These are phyloP conservation scores for Trichoderma sp. DNA, from an alignment of 2,329 filamentous ascomycete species.

Conservation along the genomic window DNA sequence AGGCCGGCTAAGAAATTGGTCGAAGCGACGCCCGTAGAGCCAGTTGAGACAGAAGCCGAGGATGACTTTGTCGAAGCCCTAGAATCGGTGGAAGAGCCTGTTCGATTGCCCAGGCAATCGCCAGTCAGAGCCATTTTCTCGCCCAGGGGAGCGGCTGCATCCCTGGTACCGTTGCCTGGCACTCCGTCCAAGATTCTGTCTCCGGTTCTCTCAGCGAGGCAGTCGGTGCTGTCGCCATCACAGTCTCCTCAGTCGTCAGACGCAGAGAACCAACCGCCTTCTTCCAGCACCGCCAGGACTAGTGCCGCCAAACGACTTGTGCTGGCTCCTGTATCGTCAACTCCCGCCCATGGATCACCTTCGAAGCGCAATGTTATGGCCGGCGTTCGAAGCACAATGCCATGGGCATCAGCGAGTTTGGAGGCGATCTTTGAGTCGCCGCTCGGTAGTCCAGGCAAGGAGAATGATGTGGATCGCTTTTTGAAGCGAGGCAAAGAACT, in stretches of 20 bases:
- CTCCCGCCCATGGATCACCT: constrained; percentile 54
- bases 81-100: constrained; percentile 20
- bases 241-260: constrained; percentile 73
- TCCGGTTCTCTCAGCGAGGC: constrained; percentile 48
- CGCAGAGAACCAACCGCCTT: constrained; percentile 75
- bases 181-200: constrained; percentile 44
- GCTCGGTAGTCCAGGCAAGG: constrained; percentile 44
- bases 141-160: not conserved
- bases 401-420: constrained; percentile 74
- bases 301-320: constrained; percentile 45
- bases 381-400: constrained; percentile 53
- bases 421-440: constrained; percentile 63
- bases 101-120: not conserved
- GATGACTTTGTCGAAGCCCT: not conserved
- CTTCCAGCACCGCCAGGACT: constrained; percentile 55
- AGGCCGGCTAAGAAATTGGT: constrained; percentile 33
- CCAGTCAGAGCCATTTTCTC: constrained; percentile 6
- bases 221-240: constrained; percentile 58
- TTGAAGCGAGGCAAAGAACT: constrained; percentile 59
- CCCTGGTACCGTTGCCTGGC: constrained; percentile 34
- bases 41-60: constrained; percentile 7
- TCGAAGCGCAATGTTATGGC: constrained; percentile 58
- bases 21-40: constrained; percentile 6
- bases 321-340: constrained; percentile 45
- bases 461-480: constrained; percentile 50